Conservation (phyloP, 148 eudicot species). For the Camellia sinensis region DNA sequence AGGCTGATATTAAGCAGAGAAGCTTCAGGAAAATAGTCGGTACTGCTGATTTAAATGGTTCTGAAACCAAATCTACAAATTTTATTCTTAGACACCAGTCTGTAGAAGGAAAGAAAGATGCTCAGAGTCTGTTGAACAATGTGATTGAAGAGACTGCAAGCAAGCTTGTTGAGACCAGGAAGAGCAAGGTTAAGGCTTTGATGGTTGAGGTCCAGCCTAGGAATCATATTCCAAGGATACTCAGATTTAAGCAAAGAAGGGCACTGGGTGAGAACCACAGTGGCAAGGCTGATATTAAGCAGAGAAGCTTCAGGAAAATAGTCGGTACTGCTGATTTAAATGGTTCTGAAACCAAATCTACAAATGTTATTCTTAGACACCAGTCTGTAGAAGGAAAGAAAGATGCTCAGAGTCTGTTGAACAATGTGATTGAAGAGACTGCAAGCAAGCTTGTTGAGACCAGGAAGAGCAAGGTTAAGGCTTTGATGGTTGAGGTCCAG, state of each 20-base stretch:
- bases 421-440: slow-evolving; percentile 72
- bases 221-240: slow-evolving; percentile 37
- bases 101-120: slow-evolving; percentile 37
- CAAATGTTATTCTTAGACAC: slow-evolving; percentile 48
- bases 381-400: slow-evolving; percentile 45
- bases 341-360: slow-evolving; percentile 22
- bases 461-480: slow-evolving; percentile 78
- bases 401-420: slow-evolving; percentile 35
- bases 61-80: slow-evolving; percentile 22
- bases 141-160: slow-evolving; percentile 78
- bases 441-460: slow-evolving; percentile 60
- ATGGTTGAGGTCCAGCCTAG: slow-evolving; percentile 42
- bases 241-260: slow-evolving; percentile 40
- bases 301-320: slow-evolving; percentile 32
- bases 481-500: slow-evolving; percentile 44
- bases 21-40: slow-evolving; percentile 33
- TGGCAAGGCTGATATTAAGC: slow-evolving; percentile 23
- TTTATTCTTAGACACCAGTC: slow-evolving; percentile 57
- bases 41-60: slow-evolving; percentile 21
- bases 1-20: slow-evolving; percentile 20
- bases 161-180: slow-evolving; percentile 58
- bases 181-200: slow-evolving; percentile 71
- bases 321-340: slow-evolving; percentile 19
- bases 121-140: slow-evolving; percentile 39
- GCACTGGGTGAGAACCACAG: slow-evolving; percentile 31